phyloP scores from a whole-genome alignment of 805 yeast genomes.

The Myxozyma monticola region DNA sequence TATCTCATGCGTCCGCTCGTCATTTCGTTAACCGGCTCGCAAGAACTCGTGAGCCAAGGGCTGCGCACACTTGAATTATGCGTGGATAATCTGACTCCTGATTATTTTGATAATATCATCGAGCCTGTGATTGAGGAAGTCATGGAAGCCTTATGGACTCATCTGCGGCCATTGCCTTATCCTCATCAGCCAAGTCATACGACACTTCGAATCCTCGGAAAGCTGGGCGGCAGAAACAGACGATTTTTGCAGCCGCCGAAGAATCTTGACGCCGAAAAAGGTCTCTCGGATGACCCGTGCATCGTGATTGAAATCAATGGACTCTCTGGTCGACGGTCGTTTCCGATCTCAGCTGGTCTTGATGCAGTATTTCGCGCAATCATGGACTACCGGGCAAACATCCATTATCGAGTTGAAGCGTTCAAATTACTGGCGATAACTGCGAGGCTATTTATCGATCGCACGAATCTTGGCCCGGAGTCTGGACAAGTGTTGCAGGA shows the following conservation, averaged over 20 bases:
- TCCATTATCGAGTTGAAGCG: conserved; percentile 74
- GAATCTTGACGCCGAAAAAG: conserved; percentile 54
- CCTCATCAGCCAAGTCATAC: conserved; percentile 95
- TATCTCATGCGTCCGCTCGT: conserved; percentile 90
- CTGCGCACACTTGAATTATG: conserved; percentile 90
- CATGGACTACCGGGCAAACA: conserved; percentile 58
- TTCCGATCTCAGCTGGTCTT: conserved; percentile 82
- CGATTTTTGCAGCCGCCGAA: conserved; percentile 75
- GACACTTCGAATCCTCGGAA: conserved; percentile 88
- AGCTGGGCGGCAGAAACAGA: conserved; percentile 93
- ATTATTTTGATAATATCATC: conserved; percentile 93
- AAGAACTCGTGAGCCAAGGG: conserved; percentile 92
- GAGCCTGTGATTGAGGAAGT: conserved; percentile 96
- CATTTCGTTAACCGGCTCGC: conserved; percentile 83
- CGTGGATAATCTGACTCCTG: conserved; percentile 94
- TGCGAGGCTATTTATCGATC: conserved; percentile 65
- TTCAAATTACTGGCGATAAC: conserved; percentile 68
- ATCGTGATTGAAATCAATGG: conserved; percentile 75
- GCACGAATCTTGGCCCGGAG: conserved; percentile 31
- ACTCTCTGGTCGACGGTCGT: conserved; percentile 56
- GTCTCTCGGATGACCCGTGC: conserved; percentile 61
- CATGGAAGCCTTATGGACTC: conserved; percentile 89
- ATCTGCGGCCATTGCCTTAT: conserved; percentile 87
- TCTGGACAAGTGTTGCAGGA: conserved; percentile 16
- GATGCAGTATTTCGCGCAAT: conserved; percentile 73